Base-by-base conservation (phyloP, 2,329 filamentous ascomycete genomes). In the Blastomyces emzantsi region DNA sequence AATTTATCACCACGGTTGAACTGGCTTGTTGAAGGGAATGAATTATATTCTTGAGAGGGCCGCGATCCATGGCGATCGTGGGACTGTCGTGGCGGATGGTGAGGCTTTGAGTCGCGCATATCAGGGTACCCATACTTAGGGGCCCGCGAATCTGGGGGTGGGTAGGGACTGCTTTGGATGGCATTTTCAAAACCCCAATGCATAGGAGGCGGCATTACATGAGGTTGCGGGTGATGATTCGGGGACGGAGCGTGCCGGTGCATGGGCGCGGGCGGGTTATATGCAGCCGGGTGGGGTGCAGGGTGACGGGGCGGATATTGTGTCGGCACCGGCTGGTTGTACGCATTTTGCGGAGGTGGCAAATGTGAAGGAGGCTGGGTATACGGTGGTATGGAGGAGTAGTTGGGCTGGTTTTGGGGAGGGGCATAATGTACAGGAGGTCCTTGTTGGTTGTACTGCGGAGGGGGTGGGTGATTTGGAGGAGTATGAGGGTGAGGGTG, bases 161-260 rank as follows among this genome's bases (percentile, higher is more conserved):
- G 33, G 39, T 58, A 56, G n/a, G 17, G 51, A 28, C 19, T 22
- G 33, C 39, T 22, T 36, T 54, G 43, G 33, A 22, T 41, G 19
- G 56, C 17, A 19, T 61, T 43, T 30, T 84, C 82, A 73, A 82
- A 83, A 3, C 81, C 81, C 76, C 83, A 82, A 63, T 79, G 79
- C 66, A 85, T 81, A 1, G 81, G 81, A 43, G 81, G 81, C 0
- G 80, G 84, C 83, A 81, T 82, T 68, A 80, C 75, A 71, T 80
- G 73, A 64, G 77, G 67, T 65, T 73, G 70, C 39, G 63, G 43
- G 41, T 64, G 63, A 4, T 60, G 51, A 49, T 62, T 19, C 8
- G 47, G 39, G 25, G 64, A 62, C 28, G 54, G 60, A 39, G 19
- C 51, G 59, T 70, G 70, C 49, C 71, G 69, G 54, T 70, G 69